Conservation (phyloP, 768 basidiomycete genomes). For the Agaricus bisporus region DNA sequence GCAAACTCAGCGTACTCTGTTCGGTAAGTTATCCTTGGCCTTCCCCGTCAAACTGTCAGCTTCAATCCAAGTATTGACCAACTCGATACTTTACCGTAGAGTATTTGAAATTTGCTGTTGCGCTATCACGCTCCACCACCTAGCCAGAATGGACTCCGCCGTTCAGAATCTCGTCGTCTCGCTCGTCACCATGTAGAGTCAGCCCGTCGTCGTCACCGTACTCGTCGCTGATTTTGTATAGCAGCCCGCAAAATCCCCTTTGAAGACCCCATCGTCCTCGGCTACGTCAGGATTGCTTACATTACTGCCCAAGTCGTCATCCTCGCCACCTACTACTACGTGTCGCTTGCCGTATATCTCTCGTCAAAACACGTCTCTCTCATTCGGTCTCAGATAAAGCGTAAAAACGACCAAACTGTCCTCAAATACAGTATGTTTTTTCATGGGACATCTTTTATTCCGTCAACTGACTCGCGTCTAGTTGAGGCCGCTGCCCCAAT, state of each 20-base stretch:
- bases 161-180: conserved; percentile 84
- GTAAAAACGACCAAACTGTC: conserved; percentile 93
- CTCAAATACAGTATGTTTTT: conserved; percentile 80
- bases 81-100: too few relatives aligned
- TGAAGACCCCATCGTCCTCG: conserved; percentile 77
- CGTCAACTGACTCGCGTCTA: conserved; percentile 21
- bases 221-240: conserved; percentile 23
- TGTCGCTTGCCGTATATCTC: conserved; percentile 60
- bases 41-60: too few relatives aligned
- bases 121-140: conserved; percentile 3
- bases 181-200: conserved; percentile 89
- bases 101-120: too few relatives aligned
- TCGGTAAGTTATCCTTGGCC: too few relatives aligned
- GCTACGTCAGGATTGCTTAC: conserved; percentile 82
- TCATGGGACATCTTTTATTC: background rate
- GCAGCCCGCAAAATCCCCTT: conserved; percentile 91
- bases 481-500: conserved; percentile 75
- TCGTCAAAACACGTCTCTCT: background rate
- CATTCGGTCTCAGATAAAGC: conserved; percentile 64
- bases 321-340: conserved; percentile 74
- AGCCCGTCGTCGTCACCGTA: conserved; percentile 11
- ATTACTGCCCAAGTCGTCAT: conserved; percentile 66
- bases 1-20: too few relatives aligned
- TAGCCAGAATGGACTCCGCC: conserved; percentile 68
- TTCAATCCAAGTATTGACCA: too few relatives aligned